Evolutionary conservation across 805 yeast genomes (phyloP), one percentile per base, ranked within the genome.

Genomic region (Cyberlindnera samutprakarnensis): DNA sequence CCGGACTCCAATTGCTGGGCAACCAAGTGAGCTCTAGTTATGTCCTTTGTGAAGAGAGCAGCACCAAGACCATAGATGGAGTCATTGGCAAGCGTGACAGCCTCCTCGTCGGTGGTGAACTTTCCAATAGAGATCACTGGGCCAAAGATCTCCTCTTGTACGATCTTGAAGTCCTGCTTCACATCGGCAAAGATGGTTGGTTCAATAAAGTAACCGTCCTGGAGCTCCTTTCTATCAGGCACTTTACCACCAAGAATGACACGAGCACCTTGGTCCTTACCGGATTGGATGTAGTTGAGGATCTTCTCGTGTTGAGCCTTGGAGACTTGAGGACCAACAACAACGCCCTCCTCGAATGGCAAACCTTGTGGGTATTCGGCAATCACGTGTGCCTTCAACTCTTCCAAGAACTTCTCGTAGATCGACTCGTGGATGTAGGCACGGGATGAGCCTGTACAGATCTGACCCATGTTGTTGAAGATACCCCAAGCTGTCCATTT

Each of bases 371-470:
- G 56, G 37, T 57, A 63, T 35, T 66, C 62, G 13, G 48, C 48
- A 21, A 49, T 32, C 17, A 59, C 58, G 31, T 54, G 61, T 6
- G 37, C 36, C 21, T 46, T 49, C 42, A 73, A 62, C 30, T 56
- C 60, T 26, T 54, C 51, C 23, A 72, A 51, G 42, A 71, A 64
- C 47, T 66, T 59, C 37, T 73, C 76, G 53, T 73, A 71, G 37
- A 71, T 53, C 12, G 63, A 64, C 38, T 70, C 75, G 46, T 74
- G 78, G 37, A 74, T 61, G 44, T 70, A 72, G 29, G 72, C 58
- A 57, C 79, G 65, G 15, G 78, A 72, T 36, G 78, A 75, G 34
- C 79, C 78, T 30, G 78, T 70, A 55, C 81, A 74, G 40, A 74
- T 75, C 56, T 74, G 78, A 42, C 81, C 81, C 48, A 73, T 64